Evolutionary conservation across 164 flowering plant genomes (phyloP).

Genomic region (Chimonanthus salicifolius): DNA sequence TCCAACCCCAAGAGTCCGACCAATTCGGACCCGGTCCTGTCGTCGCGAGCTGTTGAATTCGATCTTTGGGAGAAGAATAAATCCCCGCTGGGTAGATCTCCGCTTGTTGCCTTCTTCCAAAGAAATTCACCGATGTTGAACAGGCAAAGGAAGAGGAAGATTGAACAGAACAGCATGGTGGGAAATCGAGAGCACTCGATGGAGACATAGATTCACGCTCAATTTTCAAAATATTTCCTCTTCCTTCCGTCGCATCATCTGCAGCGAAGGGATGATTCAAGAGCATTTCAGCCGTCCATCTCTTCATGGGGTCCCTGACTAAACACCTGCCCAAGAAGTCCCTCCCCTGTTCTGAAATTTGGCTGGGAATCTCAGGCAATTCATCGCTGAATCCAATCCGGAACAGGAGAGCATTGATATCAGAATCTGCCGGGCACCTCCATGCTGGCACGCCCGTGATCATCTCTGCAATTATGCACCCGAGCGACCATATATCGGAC

Average conservation of each 20-base stretch:
- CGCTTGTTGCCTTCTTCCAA: too few species aligned
- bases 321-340: too few species aligned
- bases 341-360: conserved; percentile 33
- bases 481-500: conserved; percentile 60
- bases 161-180: conserved; percentile 21
- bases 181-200: conserved; percentile 6
- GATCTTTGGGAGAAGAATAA: conserved; percentile 13
- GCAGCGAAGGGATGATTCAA: conserved; percentile 49
- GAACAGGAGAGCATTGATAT: too few species aligned
- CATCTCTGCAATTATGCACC: conserved; percentile 28
- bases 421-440: too few species aligned
- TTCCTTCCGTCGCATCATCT: conserved; percentile 2
- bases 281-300: too few species aligned
- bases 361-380: conserved; percentile 5
- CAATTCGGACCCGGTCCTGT: conserved; percentile 17
- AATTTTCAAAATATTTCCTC: background rate
- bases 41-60: conserved; percentile 19
- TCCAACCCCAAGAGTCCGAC: conserved; percentile 25
- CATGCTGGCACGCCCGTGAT: too few species aligned
- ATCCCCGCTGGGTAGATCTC: too few species aligned
- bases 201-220: too few species aligned
- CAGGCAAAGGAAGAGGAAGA: background rate
- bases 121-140: background rate
- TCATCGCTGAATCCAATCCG: too few species aligned
- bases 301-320: too few species aligned